phyloP scores from a whole-genome alignment of 192 early-diverging fungal species.

The Gaertneriomyces sp. region DNA sequence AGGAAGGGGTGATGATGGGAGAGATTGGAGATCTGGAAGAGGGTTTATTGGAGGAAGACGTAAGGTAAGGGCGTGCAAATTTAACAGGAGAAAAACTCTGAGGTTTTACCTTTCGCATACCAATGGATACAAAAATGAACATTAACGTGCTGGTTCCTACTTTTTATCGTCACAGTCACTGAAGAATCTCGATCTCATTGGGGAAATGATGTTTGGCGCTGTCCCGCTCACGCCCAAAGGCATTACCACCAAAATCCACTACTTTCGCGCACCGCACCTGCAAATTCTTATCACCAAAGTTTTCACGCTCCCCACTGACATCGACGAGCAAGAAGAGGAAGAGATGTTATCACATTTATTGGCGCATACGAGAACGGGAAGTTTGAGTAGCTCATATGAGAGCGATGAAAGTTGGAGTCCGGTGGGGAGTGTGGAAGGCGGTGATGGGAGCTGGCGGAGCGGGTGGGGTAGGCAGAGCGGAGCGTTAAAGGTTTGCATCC shows the following conservation, averaged over 20 bases:
- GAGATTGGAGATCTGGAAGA: too few relatives aligned
- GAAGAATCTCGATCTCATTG: slow-evolving; percentile 28
- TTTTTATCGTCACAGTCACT: slow-evolving; percentile 9
- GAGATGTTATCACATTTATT: neutral
- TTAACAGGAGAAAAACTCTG: too few relatives aligned
- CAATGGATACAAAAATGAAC: neutral
- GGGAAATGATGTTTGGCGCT: slow-evolving; percentile 34
- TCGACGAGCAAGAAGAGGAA: slow-evolving; percentile 25
- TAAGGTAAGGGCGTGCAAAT: too few relatives aligned
- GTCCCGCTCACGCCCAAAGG: slow-evolving; percentile 21
- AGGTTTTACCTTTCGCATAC: neutral
- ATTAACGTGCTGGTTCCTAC: neutral
- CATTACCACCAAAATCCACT: slow-evolving; percentile 28
- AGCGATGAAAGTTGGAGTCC: too few relatives aligned
- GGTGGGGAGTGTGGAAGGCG: too few relatives aligned
- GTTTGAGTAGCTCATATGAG: slow-evolving; percentile 14
- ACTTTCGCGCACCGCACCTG: slow-evolving; percentile 26
- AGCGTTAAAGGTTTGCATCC: too few relatives aligned
- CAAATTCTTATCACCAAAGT: slow-evolving; percentile 31
- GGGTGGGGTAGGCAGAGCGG: too few relatives aligned
- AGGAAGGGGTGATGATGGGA: too few relatives aligned
- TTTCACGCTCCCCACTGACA: slow-evolving; percentile 21
- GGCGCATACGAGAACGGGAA: slow-evolving; percentile 19
- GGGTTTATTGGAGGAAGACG: too few relatives aligned
- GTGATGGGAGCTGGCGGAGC: too few relatives aligned